These are phyloP conservation scores for Hypoxylon sp. DNA, from an alignment of 2,329 filamentous ascomycete species.

Conservation along the genomic window DNA sequence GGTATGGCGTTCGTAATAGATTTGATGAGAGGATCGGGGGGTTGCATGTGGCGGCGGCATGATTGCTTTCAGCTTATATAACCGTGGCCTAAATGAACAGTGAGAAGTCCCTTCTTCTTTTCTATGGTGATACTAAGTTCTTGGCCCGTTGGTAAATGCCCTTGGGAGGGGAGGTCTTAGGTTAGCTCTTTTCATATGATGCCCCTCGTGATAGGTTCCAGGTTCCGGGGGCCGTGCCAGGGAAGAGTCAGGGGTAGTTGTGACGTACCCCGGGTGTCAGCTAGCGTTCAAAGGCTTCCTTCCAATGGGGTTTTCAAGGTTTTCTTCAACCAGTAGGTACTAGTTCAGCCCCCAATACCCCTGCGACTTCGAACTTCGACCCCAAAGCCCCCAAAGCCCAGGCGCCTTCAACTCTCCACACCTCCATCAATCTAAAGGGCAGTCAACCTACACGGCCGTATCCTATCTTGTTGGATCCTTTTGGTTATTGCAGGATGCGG, in stretches of 20 bases:
- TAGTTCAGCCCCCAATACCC: not conserved
- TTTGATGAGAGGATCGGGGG: slow-evolving; percentile 1
- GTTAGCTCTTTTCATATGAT: not conserved
- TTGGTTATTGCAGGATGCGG: not conserved
- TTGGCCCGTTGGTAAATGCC: not conserved
- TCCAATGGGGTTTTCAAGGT: not conserved
- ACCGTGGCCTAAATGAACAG: not conserved
- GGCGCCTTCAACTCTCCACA: not conserved
- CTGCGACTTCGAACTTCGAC: not conserved
- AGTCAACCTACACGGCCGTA: not conserved
- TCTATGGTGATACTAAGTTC: not conserved
- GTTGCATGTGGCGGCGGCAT: not conserved
- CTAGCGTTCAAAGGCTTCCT: not conserved
- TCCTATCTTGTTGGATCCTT: slow-evolving; percentile 2
- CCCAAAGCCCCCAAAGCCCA: not conserved
- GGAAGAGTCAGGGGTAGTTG: not conserved
- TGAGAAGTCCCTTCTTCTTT: not conserved
- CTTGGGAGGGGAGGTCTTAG: no score
- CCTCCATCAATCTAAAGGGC: not conserved
- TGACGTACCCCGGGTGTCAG: not conserved
- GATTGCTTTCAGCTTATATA: not conserved
- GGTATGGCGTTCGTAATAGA: not conserved
- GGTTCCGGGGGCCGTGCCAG: not conserved
- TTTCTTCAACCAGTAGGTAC: not conserved
- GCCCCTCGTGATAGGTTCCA: not conserved